phyloP scores from a whole-genome alignment of 2,329 filamentous ascomycete genomes.

The Nothopassalora personata region DNA sequence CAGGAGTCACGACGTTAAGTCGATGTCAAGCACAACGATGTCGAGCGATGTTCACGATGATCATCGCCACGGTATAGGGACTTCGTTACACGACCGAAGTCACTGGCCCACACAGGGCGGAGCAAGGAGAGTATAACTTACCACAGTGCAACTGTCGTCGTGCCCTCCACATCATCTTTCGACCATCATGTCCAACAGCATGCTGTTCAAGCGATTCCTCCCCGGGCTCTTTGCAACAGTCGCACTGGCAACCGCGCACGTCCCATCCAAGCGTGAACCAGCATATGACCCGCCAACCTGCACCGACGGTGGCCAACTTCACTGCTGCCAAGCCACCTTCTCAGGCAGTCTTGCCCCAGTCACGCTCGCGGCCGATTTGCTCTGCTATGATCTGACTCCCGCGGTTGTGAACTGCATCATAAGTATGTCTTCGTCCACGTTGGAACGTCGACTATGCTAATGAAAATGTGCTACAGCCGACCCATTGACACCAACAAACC shows the following conservation, averaged over 20 bases:
- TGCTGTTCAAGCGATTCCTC: background rate
- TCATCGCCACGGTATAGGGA: background rate
- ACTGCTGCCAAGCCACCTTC: conserved; percentile 16
- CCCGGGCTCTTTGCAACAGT: background rate
- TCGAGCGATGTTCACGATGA: background rate
- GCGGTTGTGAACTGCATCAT: conserved; percentile 20
- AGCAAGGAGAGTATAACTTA: background rate
- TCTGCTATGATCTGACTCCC: conserved; percentile 20
- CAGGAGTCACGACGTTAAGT: background rate
- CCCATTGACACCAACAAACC: background rate
- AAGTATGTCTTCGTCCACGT: background rate
- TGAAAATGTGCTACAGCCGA: background rate
- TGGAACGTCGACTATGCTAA: background rate
- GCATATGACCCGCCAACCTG: conserved; percentile 6
- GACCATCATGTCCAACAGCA: background rate
- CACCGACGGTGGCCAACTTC: conserved; percentile 16
- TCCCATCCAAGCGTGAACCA: background rate
- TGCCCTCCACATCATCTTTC: background rate
- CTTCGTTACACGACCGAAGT: background rate
- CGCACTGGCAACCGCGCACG: background rate
- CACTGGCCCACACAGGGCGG: background rate
- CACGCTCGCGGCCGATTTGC: conserved; percentile 6
- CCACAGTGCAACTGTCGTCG: background rate
- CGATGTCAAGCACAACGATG: background rate
- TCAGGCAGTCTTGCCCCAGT: conserved; percentile 9